A percentile compares a stretch with the other conserved stretches of the same genome.
Evolutionary conservation across 202 grass and related monocot species (phyloP).

Genomic region (Elaeis oleifera): DNA sequence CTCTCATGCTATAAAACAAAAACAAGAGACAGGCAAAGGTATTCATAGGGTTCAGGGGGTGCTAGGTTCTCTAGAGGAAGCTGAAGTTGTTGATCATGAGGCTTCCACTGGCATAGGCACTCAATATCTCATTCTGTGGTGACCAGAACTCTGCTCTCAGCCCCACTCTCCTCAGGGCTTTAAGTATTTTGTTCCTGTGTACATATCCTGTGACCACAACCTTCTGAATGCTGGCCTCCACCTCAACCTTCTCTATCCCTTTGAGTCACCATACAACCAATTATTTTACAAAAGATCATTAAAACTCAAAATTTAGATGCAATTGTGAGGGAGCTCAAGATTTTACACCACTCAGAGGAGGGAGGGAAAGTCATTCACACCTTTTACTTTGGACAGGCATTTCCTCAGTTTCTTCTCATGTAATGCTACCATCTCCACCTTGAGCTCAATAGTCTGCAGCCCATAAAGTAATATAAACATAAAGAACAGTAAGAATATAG

Average conservation of each 20-base stretch:
- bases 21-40: no score
- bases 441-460: slow-evolving; percentile 80
- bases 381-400: slow-evolving; percentile 99
- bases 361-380: slow-evolving; percentile 33
- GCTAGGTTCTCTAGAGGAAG: slow-evolving; percentile 44
- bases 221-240: slow-evolving; percentile 88
- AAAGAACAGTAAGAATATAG: no score
- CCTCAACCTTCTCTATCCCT: slow-evolving; percentile 94
- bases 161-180: slow-evolving; percentile 88
- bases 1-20: no score
- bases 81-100: slow-evolving; percentile 59
- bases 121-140: slow-evolving; percentile 77
- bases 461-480: background rate
- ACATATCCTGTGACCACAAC: slow-evolving; percentile 82
- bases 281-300: background rate
- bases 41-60: no score
- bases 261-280: slow-evolving; percentile 24
- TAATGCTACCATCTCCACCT: slow-evolving; percentile 95
- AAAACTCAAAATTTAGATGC: background rate
- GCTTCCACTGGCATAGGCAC: slow-evolving; percentile 68
- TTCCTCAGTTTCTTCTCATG: slow-evolving; percentile 95
- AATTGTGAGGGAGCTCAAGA: background rate
- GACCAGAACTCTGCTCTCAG: slow-evolving; percentile 80
- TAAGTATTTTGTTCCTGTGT: slow-evolving; percentile 92
- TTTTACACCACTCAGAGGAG: background rate